Percentiles rank a stretch among this genome's conserved stretches.
phyloP scores from a whole-genome alignment of 768 basidiomycete genomes.

The Hygrocybe coccinea region DNA sequence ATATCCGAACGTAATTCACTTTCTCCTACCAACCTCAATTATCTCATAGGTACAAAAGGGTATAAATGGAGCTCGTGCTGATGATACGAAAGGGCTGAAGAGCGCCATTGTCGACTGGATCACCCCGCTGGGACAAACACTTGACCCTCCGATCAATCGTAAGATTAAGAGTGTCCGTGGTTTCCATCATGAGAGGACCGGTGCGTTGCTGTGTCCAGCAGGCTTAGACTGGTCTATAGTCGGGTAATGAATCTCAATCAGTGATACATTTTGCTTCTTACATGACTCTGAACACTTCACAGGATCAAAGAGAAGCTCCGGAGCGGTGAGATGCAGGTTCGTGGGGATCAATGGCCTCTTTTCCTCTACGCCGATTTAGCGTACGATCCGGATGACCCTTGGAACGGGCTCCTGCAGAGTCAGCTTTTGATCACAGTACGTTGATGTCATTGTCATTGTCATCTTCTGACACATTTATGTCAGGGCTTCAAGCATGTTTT shows the following conservation, averaged over 20 bases:
- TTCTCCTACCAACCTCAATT: no score
- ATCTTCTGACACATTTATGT: not conserved
- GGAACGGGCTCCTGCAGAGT: conserved; percentile 11
- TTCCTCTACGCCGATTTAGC: conserved; percentile 12
- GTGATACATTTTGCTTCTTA: not conserved
- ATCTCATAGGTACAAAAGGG: no score
- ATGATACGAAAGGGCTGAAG: conserved; percentile 4
- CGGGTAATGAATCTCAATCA: conserved; percentile 10
- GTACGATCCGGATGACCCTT: conserved; percentile 13
- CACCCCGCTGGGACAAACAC: conserved; percentile 9
- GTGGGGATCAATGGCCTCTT: conserved; percentile 5
- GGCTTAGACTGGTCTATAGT: conserved; percentile 17
- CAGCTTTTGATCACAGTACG: conserved; percentile 1
- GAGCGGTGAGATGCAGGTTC: conserved; percentile 6
- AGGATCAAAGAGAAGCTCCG: conserved; percentile 11
- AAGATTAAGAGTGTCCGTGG: conserved; percentile 15
- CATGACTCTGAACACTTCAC: not conserved
- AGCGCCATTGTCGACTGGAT: conserved; percentile 16
- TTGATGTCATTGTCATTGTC: not conserved
- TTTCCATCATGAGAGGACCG: conserved; percentile 17
- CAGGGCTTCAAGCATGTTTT: not conserved
- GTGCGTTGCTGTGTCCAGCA: conserved; percentile 20
- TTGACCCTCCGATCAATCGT: conserved; percentile 6
- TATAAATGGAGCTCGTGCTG: conserved; percentile 2
- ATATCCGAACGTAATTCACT: no score